Conservation (phyloP, 2,329 filamentous ascomycete species). For the Neocatenulostroma microsporum region DNA sequence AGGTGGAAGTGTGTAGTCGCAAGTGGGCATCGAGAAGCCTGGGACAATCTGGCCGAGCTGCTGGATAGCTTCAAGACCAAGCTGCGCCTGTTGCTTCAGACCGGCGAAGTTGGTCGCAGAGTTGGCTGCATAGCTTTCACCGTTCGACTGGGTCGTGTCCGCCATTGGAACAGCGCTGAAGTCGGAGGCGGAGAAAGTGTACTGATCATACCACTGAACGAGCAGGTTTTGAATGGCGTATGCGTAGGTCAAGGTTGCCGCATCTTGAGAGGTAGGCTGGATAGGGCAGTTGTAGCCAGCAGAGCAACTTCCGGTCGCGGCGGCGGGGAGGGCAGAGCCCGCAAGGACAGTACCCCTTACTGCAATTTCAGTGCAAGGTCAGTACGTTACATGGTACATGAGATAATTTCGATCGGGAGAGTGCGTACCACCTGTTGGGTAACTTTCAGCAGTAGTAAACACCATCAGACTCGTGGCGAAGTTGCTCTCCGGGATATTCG, state of each 20-base stretch:
- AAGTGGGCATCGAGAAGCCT: conserved; percentile 15
- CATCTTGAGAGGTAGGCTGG: too few relatives aligned
- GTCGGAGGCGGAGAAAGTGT: background rate
- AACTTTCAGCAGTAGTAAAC: too few relatives aligned
- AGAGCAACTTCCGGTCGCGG: too few relatives aligned
- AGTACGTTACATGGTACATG: too few relatives aligned
- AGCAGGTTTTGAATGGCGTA: conserved; percentile 6
- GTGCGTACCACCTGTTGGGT: too few relatives aligned
- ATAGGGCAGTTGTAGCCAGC: too few relatives aligned
- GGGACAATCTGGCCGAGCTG: conserved; percentile 1
- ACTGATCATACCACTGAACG: background rate
- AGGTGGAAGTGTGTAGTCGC: conserved; percentile 38
- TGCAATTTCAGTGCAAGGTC: too few relatives aligned
- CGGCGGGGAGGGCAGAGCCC: too few relatives aligned
- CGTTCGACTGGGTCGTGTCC: conserved; percentile 26
- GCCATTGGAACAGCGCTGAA: conserved; percentile 31
- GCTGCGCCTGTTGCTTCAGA: conserved; percentile 17
- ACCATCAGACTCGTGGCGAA: too few relatives aligned
- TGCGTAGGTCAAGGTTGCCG: conserved; percentile 2
- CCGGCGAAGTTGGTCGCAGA: conserved; percentile 22
- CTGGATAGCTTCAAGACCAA: conserved; percentile 4
- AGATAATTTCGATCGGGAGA: too few relatives aligned
- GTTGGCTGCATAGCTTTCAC: conserved; percentile 39
- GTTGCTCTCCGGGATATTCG: too few relatives aligned
- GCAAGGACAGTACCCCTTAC: too few relatives aligned